phyloP scores from a whole-genome alignment of 2,329 filamentous ascomycete species.

The Coniochaeta sp. region DNA sequence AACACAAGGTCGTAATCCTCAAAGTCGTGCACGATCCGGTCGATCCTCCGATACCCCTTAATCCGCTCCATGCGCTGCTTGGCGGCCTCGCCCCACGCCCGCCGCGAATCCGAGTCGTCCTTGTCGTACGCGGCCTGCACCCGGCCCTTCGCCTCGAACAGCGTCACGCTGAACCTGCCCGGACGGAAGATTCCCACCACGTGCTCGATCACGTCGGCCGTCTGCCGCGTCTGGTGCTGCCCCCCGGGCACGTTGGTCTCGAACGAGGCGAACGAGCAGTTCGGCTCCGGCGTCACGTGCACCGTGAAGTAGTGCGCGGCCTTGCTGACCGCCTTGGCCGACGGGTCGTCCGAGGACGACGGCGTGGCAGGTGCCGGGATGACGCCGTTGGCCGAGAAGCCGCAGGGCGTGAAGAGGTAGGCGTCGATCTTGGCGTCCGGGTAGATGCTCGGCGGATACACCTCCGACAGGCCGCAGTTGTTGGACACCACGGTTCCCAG shows the following conservation, averaged over 20 bases:
- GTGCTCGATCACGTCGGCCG: constrained; percentile 84
- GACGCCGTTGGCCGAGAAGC: constrained; percentile 95
- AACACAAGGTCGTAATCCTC: constrained; percentile 97
- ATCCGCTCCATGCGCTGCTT: constrained; percentile 66
- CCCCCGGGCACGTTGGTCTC: constrained; percentile 94
- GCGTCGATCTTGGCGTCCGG: constrained; percentile 91
- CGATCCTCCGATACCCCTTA: constrained; percentile 78
- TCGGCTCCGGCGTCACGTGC: constrained; percentile 92
- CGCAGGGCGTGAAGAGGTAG: constrained; percentile 93
- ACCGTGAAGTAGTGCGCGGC: constrained; percentile 93
- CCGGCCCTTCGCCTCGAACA: constrained; percentile 79
- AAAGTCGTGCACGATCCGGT: constrained; percentile 94
- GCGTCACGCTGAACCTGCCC: constrained; percentile 92
- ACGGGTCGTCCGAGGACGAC: constrained; percentile 23
- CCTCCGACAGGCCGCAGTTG: constrained; percentile 76
- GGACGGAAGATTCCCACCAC: constrained; percentile 95
- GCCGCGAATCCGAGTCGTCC: constrained; percentile 20
- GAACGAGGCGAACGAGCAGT: constrained; percentile 96
- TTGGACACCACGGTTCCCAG: constrained; percentile 90
- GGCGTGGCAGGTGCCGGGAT: constrained; percentile 65
- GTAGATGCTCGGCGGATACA: constrained; percentile 82
- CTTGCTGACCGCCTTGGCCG: constrained; percentile 34
- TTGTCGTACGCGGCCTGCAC: constrained; percentile 23
- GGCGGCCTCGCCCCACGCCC: constrained; percentile 22
- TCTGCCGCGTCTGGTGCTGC: constrained; percentile 73